Evolutionary conservation across 495 filamentous ascomycete genomes (phyloP).

Genomic region (Xylaria curta): DNA sequence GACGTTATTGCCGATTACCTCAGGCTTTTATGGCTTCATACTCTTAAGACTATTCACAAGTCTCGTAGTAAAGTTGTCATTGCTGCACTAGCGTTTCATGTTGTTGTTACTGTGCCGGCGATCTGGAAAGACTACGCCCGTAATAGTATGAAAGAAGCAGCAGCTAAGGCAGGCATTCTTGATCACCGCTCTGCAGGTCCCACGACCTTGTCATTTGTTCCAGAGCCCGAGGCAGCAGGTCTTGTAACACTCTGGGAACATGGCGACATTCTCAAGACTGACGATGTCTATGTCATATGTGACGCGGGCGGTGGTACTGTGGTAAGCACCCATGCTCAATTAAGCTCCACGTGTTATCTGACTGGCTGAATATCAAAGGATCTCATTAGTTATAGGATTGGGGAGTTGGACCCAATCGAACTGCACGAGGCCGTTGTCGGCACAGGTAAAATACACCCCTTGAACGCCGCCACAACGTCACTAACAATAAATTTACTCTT

Average conservation of each 20-base stretch:
- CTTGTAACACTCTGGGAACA: slow-evolving; percentile 4
- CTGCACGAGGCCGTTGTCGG: neutral
- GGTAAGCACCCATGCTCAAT: neutral
- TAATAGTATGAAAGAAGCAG: slow-evolving; percentile 6
- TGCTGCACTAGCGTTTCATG: neutral
- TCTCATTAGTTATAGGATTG: slow-evolving; percentile 10
- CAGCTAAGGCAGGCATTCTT: neutral
- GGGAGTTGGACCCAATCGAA: neutral
- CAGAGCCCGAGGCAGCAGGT: neutral
- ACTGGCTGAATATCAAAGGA: neutral
- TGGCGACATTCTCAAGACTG: slow-evolving; percentile 20
- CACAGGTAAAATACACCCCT: neutral
- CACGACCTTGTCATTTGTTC: neutral
- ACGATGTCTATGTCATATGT: slow-evolving; percentile 32
- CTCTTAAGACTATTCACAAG: slow-evolving; percentile 5
- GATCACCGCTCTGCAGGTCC: neutral
- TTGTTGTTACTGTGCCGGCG: slow-evolving; percentile 18
- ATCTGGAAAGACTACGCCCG: slow-evolving; percentile 18
- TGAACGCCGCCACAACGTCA: neutral
- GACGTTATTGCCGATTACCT: neutral
- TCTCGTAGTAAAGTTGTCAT: neutral
- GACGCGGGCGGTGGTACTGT: slow-evolving; percentile 38
- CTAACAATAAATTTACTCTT: neutral
- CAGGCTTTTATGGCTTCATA: neutral
- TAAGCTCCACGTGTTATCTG: too few relatives aligned